Conservation (phyloP, 2,329 filamentous ascomycete species). For the Penicillium sumatraense region DNA sequence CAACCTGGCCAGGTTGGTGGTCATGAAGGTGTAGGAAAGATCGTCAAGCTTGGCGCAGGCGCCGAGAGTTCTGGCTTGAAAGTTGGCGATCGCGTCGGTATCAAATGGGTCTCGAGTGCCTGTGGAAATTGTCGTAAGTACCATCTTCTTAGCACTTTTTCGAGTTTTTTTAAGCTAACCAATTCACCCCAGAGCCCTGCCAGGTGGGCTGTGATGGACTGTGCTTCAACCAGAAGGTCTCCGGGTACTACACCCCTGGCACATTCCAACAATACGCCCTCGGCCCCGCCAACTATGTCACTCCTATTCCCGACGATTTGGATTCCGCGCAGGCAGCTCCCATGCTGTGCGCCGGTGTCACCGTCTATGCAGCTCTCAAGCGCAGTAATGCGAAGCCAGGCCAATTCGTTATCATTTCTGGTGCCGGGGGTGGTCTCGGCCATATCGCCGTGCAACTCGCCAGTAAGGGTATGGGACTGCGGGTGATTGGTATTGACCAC, state of each 20-base stretch:
- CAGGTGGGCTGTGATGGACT: constrained; percentile 59
- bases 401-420: constrained; percentile 64
- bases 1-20: constrained; percentile 68
- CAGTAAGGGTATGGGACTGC: constrained; percentile 62
- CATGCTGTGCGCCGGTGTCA: constrained; percentile 70
- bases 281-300: constrained; percentile 69
- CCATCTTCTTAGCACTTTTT: background rate
- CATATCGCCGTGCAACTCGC: constrained; percentile 68
- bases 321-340: constrained; percentile 66
- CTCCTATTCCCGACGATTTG: constrained; percentile 67
- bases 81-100: constrained; percentile 70
- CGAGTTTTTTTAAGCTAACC: background rate
- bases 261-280: constrained; percentile 75
- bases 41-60: constrained; percentile 68
- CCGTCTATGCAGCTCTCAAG: constrained; percentile 68
- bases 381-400: constrained; percentile 64
- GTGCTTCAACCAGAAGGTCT: constrained; percentile 62
- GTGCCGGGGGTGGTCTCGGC: constrained; percentile 67
- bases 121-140: constrained; percentile 58
- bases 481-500: constrained; percentile 69
- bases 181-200: constrained; percentile 48
- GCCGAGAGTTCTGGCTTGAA: constrained; percentile 61
- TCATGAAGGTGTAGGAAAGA: constrained; percentile 69
- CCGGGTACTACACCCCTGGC: constrained; percentile 70
- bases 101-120: constrained; percentile 68